Conservation (phyloP, 106 monocot species). For the Hemerocallis citrina region DNA sequence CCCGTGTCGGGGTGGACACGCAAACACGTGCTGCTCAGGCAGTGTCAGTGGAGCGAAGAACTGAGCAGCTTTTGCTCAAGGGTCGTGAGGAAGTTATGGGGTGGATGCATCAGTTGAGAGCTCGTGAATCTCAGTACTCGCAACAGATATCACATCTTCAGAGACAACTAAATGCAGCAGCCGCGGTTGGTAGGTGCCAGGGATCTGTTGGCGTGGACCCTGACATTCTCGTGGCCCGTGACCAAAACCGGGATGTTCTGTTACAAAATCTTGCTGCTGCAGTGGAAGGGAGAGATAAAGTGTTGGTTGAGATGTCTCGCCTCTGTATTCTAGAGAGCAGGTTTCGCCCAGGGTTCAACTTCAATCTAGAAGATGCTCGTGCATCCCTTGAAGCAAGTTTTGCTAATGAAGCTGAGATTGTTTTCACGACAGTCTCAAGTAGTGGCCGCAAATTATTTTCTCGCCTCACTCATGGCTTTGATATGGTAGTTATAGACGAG, state of each 20-base stretch:
- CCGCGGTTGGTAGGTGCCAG: conserved; percentile 59
- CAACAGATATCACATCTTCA: conserved; percentile 48
- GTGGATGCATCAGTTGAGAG: conserved; percentile 61
- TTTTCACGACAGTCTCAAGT: conserved; percentile 83
- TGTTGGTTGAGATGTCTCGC: conserved; percentile 77
- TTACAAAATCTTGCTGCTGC: conserved; percentile 63
- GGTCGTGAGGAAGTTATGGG: conserved; percentile 61
- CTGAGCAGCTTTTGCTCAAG: conserved; percentile 68
- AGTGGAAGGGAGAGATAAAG: conserved; percentile 71
- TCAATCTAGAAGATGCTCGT: conserved; percentile 74
- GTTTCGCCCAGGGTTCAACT: conserved; percentile 47
- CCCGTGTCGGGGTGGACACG: conserved; percentile 78
- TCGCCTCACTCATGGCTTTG: conserved; percentile 74
- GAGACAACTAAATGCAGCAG: conserved; percentile 46
- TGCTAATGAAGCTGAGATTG: conserved; percentile 88
- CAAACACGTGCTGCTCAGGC: conserved; percentile 85
- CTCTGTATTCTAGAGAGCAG: conserved; percentile 59
- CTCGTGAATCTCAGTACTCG: conserved; percentile 47
- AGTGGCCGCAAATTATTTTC: conserved; percentile 78
- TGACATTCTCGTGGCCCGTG: conserved; percentile 57
- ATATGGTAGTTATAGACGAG: conserved; percentile 90
- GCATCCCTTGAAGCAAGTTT: conserved; percentile 81
- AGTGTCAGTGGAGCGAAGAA: conserved; percentile 79
- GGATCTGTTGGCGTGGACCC: conserved; percentile 84
- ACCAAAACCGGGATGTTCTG: conserved; percentile 54